Conservation (phyloP, 2,329 filamentous ascomycete species). For the Balansia obtecta region DNA sequence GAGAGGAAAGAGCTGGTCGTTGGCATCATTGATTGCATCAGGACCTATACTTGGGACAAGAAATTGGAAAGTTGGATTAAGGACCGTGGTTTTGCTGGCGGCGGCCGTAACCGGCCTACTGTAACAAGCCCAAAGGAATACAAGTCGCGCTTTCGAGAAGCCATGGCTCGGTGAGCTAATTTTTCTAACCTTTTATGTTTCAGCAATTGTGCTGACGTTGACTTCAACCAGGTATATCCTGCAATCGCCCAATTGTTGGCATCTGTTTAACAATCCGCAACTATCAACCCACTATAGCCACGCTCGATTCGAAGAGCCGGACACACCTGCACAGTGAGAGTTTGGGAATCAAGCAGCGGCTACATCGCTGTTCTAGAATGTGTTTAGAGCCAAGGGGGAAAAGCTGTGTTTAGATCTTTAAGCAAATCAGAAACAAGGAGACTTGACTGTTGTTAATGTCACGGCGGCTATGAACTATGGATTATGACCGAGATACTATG, state of each 20-base stretch:
- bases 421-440: not conserved
- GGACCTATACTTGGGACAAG: constrained; percentile 99
- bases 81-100: constrained; percentile 72
- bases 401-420: not conserved
- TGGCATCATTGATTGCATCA: constrained; percentile 95
- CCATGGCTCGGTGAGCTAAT: constrained; percentile 70
- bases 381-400: not conserved
- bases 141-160: constrained; percentile 87
- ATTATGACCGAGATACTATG: not conserved
- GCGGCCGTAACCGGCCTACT: constrained; percentile 73
- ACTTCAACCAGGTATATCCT: constrained; percentile 47
- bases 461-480: not conserved
- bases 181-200: not conserved
- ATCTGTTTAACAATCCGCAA: constrained; percentile 44
- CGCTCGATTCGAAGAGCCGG: constrained; percentile 28
- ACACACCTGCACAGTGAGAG: constrained; percentile 7
- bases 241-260: constrained; percentile 65
- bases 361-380: not conserved
- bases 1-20: constrained; percentile 81
- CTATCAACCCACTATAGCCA: constrained; percentile 24
- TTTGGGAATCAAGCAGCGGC: not conserved
- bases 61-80: constrained; percentile 99
- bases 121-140: constrained; percentile 98
- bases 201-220: not conserved
- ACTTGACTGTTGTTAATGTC: not conserved